Percentiles rank a stretch among this genome's conserved stretches.
These are phyloP conservation scores for Didymella exigua DNA, from an alignment of 2,329 filamentous ascomycete genomes.

Conservation along the genomic window DNA sequence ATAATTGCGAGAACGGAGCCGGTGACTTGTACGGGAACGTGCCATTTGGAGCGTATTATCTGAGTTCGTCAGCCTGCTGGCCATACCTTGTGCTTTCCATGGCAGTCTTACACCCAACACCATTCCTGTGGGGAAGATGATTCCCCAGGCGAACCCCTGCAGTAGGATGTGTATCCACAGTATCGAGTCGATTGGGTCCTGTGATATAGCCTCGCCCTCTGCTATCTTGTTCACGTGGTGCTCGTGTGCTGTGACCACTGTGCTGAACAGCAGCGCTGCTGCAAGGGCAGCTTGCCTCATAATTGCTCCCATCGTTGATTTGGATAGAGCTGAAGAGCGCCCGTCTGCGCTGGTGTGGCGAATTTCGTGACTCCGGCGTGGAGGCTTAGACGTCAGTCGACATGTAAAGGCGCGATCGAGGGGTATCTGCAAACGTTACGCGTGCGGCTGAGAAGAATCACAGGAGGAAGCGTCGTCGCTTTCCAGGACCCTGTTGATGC, in stretches of 20 bases:
- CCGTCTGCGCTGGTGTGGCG: conserved; percentile 8
- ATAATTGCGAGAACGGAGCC: conserved; percentile 77
- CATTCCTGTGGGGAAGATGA: conserved; percentile 95
- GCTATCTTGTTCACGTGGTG: conserved; percentile 49
- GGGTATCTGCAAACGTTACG: not conserved
- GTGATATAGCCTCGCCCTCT: conserved; percentile 47
- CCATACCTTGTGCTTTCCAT: not conserved
- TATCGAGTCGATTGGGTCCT: conserved; percentile 66
- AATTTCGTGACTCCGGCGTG: conserved; percentile 24
- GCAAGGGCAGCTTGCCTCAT: conserved; percentile 19
- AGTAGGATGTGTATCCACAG: conserved; percentile 94
- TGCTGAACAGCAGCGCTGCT: conserved; percentile 34
- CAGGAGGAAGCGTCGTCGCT: conserved; percentile 7
- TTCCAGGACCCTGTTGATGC: conserved; percentile 23
- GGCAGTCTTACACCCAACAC: conserved; percentile 74
- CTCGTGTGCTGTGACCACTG: conserved; percentile 45
- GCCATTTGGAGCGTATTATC: conserved; percentile 90
- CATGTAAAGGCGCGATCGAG: conserved; percentile 10
- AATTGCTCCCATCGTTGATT: not conserved
- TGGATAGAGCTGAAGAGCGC: not conserved
- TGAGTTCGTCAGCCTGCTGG: conserved; percentile 46
- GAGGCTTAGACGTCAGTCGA: conserved; percentile 16
- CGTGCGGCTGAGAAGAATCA: not conserved
- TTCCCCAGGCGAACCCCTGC: conserved; percentile 84
- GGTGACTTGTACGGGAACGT: conserved; percentile 83